A percentile compares a stretch with the other conserved stretches of the same genome.
Conservation (phyloP, 1,284 basidiomycete species). For the Austroboletus novae-zelandiae region DNA sequence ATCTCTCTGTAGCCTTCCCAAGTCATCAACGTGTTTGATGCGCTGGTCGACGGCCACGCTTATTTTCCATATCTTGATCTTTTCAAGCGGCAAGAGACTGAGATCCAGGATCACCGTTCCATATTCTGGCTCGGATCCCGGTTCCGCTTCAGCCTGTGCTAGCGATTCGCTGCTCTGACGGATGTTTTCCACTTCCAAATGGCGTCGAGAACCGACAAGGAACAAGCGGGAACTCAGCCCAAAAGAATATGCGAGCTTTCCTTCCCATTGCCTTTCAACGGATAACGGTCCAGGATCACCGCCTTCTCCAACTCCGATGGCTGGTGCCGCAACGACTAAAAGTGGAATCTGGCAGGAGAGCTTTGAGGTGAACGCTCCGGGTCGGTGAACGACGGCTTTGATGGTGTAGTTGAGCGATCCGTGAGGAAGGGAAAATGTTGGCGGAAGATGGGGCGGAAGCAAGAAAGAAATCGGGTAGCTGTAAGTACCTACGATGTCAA, state of each 20-base stretch:
- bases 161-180: background rate
- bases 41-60: conserved; percentile 72
- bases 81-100: conserved; percentile 82
- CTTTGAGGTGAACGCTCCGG: conserved; percentile 83
- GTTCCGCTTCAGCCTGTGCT: conserved; percentile 4
- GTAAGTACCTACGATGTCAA: conserved; percentile 65
- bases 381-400: conserved; percentile 82
- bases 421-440: conserved; percentile 76
- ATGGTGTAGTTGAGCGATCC: conserved; percentile 82
- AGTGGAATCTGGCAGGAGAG: conserved; percentile 74
- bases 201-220: conserved; percentile 57
- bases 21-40: conserved; percentile 11
- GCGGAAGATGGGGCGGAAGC: conserved; percentile 80
- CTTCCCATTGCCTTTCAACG: conserved; percentile 91
- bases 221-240: conserved; percentile 83
- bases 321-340: conserved; percentile 75
- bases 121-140: conserved; percentile 8
- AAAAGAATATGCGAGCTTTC: conserved; percentile 85
- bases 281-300: conserved; percentile 43
- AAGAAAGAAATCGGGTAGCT: conserved; percentile 93
- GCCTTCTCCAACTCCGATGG: conserved; percentile 50
- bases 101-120: conserved; percentile 80
- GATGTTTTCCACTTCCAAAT: background rate
- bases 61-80: conserved; percentile 83
- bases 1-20: background rate